phyloP scores from a whole-genome alignment of 768 basidiomycete genomes.

The Saitozyma podzolica region DNA sequence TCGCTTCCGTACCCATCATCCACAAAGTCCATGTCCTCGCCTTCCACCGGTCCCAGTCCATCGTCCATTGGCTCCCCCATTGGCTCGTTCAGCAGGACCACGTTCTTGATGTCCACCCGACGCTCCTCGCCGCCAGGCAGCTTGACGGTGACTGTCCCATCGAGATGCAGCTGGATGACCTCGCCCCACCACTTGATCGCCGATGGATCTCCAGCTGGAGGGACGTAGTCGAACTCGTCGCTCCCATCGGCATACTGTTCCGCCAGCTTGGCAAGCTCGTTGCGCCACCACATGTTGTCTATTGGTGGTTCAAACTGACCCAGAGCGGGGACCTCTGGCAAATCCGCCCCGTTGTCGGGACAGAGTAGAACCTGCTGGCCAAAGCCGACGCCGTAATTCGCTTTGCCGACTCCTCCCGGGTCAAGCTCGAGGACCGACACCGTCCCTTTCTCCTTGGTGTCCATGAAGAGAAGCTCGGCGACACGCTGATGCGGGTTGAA shows the following conservation, averaged over 20 bases:
- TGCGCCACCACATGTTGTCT: slow-evolving; percentile 56
- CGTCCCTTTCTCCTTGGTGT: slow-evolving; percentile 65
- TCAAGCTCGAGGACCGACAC: slow-evolving; percentile 86
- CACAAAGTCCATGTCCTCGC: slow-evolving; percentile 43
- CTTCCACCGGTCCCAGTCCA: slow-evolving; percentile 37
- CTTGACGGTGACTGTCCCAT: slow-evolving; percentile 60
- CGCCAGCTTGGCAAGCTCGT: slow-evolving; percentile 16
- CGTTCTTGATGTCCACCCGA: slow-evolving; percentile 55
- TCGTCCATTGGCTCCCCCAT: slow-evolving; percentile 25
- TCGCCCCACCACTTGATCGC: slow-evolving; percentile 79
- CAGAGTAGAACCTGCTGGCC: slow-evolving; percentile 81
- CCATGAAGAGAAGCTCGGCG: slow-evolving; percentile 40
- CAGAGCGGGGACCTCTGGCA: slow-evolving; percentile 74
- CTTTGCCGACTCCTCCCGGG: slow-evolving; percentile 67
- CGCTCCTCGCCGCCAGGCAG: slow-evolving; percentile 62
- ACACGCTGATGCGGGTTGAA: slow-evolving; percentile 36
- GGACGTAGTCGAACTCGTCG: slow-evolving; percentile 3
- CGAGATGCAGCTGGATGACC: slow-evolving; percentile 59
- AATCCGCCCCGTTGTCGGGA: slow-evolving; percentile 67
- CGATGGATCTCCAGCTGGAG: slow-evolving; percentile 48
- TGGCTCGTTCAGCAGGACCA: slow-evolving; percentile 58
- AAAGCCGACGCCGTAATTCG: slow-evolving; percentile 65
- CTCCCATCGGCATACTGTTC: slow-evolving; percentile 11
- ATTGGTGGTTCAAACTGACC: slow-evolving; percentile 72
- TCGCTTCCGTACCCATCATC: slow-evolving; percentile 17